phyloP scores from a whole-genome alignment of 768 basidiomycete species.

The Xerocomus potaroensis region DNA sequence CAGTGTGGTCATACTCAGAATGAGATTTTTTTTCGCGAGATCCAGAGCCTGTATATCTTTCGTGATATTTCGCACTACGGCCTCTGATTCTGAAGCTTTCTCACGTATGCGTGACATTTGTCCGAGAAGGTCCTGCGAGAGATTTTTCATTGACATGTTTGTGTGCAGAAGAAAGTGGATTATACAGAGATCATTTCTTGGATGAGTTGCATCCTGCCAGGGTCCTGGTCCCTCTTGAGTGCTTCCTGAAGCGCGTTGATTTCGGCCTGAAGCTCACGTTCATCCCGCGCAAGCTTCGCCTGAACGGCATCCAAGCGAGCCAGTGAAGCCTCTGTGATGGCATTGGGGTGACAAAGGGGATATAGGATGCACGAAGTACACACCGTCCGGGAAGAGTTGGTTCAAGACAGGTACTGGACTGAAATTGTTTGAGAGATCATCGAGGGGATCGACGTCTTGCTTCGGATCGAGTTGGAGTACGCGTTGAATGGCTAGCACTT shows the following conservation, averaged over 20 bases:
- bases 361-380: constrained; percentile 17
- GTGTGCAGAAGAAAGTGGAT: neutral
- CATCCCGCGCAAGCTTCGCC: constrained; percentile 61
- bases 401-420: constrained; percentile 50
- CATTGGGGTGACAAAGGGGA: neutral
- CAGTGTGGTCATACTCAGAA: constrained; percentile 82
- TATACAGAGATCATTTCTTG: constrained; percentile 95
- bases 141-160: constrained; percentile 4
- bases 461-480: constrained; percentile 53
- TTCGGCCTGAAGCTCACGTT: constrained; percentile 65
- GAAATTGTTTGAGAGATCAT: constrained; percentile 55
- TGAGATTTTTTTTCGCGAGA: constrained; percentile 89
- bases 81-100: constrained; percentile 95
- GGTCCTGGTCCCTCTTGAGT: constrained; percentile 75
- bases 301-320: constrained; percentile 69
- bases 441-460: constrained; percentile 49
- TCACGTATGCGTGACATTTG: constrained; percentile 97
- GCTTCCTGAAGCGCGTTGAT: constrained; percentile 64
- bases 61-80: constrained; percentile 92
- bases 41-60: constrained; percentile 95
- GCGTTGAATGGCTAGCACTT: constrained; percentile 66
- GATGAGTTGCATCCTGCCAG: constrained; percentile 82
- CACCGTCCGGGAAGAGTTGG: constrained; percentile 77
- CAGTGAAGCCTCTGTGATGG: constrained; percentile 64
- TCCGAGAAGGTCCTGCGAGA: constrained; percentile 75